phyloP scores from a whole-genome alignment of 2,329 filamentous ascomycete species.

The Sclerotinia nivalis region DNA sequence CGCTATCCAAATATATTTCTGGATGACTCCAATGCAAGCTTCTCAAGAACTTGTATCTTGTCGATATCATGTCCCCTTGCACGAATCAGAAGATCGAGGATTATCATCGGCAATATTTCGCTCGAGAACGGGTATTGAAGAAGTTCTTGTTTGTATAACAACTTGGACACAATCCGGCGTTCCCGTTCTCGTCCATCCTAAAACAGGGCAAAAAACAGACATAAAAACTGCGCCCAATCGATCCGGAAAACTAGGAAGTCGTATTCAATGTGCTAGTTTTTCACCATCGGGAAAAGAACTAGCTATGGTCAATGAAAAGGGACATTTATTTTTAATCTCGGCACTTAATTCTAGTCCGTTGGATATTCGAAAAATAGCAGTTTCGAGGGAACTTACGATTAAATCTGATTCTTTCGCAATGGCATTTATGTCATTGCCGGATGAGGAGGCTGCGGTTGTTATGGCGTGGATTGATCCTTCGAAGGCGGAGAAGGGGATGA shows the following conservation, averaged over 20 bases:
- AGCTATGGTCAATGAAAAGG: slow-evolving; percentile 46
- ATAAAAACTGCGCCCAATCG: slow-evolving; percentile 41
- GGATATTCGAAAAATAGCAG: slow-evolving; percentile 43
- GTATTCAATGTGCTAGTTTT: slow-evolving; percentile 46
- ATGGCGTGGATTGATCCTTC: slow-evolving; percentile 45
- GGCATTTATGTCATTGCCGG: slow-evolving; percentile 44
- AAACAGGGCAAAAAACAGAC: slow-evolving; percentile 43
- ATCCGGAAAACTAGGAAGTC: slow-evolving; percentile 43
- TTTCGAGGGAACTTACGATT: slow-evolving; percentile 44
- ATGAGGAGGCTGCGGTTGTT: slow-evolving; percentile 44
- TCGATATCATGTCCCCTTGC: slow-evolving; percentile 44
- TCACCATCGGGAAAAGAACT: slow-evolving; percentile 45
- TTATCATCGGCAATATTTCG: slow-evolving; percentile 44
- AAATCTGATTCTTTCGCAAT: slow-evolving; percentile 45
- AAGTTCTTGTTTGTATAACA: slow-evolving; percentile 44
- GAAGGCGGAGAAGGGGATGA: slow-evolving; percentile 40
- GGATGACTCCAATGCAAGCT: slow-evolving; percentile 44
- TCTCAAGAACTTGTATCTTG: slow-evolving; percentile 44
- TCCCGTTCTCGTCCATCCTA: slow-evolving; percentile 45
- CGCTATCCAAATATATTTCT: slow-evolving; percentile 44
- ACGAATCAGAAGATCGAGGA: slow-evolving; percentile 47
- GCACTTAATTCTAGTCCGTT: slow-evolving; percentile 45
- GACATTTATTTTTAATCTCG: slow-evolving; percentile 44
- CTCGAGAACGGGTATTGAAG: slow-evolving; percentile 41
- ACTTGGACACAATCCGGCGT: slow-evolving; percentile 48